Percentiles rank a stretch among this genome's conserved stretches.
Conservation (phyloP, 2,329 filamentous ascomycete genomes). For the Alternaria burnsii region DNA sequence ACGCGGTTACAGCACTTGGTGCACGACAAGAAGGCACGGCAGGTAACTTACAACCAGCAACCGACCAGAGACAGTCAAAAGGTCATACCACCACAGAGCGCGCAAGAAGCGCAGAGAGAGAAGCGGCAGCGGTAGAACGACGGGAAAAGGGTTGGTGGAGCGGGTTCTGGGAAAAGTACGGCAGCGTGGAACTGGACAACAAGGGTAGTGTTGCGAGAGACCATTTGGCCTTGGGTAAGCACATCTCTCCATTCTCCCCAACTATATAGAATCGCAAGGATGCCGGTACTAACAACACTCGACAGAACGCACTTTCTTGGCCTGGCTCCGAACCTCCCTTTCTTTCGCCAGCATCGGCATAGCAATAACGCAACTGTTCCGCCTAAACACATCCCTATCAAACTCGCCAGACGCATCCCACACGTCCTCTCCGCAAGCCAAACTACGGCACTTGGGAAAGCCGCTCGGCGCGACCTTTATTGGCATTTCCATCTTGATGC, state of each 20-base stretch:
- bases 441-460: slow-evolving; percentile 44
- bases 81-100: background rate
- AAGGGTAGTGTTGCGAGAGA: slow-evolving; percentile 85
- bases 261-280: background rate
- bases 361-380: slow-evolving; percentile 84
- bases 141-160: slow-evolving; percentile 61
- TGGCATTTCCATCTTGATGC: slow-evolving; percentile 75
- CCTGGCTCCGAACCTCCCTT: slow-evolving; percentile 83
- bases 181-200: slow-evolving; percentile 80
- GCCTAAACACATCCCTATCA: slow-evolving; percentile 73
- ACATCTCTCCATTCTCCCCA: background rate
- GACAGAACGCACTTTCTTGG: slow-evolving; percentile 81
- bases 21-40: slow-evolving; percentile 9
- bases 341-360: slow-evolving; percentile 85
- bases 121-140: slow-evolving; percentile 31
- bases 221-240: slow-evolving; percentile 77
- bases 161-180: slow-evolving; percentile 65
- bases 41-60: slow-evolving; percentile 1
- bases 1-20: background rate
- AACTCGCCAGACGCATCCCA: background rate
- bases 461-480: slow-evolving; percentile 74
- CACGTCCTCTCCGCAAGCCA: slow-evolving; percentile 16
- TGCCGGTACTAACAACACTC: background rate
- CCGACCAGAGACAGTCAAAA: background rate
- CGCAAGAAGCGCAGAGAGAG: slow-evolving; percentile 31